Evolutionary conservation across 768 basidiomycete species (phyloP), one percentile per base, ranked within the genome.

Genomic region (Suillus lakei): DNA sequence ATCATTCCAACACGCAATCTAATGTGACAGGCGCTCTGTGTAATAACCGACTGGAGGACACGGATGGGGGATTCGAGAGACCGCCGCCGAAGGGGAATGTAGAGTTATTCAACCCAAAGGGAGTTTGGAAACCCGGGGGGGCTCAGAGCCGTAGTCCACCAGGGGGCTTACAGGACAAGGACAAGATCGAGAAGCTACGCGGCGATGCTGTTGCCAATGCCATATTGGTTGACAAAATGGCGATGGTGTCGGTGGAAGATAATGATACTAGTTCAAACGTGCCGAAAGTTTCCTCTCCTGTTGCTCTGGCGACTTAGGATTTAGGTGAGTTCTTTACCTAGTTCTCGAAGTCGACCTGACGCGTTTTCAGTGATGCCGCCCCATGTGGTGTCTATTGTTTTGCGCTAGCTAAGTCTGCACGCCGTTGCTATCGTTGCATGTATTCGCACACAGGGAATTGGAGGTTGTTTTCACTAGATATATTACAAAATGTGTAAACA

Each of bases 11-110:
- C 67, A 67, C 72, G 36, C 69, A 69, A 43, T 23, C 55, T 41
- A 55, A 28, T 43, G 58, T 50, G 64, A 69, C 54, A 58, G 44
- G 65, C 15, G 32, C 50, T 18, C 34, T 26, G 53, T 59, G 43
- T 65, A 68, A 63, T 60, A 1, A 18, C 58, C 79, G 79, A 61
- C 65, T 78, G 36, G 86, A 85, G 36, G 87, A 88, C 4, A 69
- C 68, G 26, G 87, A 88, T 51, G 74, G 73, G 23, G 74, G 72
- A 15, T 85, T 78, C 64, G 85, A 88, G 67, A 78, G 86, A 48
- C 81, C 83, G 2, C 80, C 79, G 5, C 81, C 80, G 18, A 88
- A 82, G 76, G 83, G 83, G 30, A 66, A 67, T 51, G 69, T 71
- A 30, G 84, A 83, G 66, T 72, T 78, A 46, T 76, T 76, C 62